Conservation (phyloP, 768 basidiomycete species). For the Sarcodon aspratus region DNA sequence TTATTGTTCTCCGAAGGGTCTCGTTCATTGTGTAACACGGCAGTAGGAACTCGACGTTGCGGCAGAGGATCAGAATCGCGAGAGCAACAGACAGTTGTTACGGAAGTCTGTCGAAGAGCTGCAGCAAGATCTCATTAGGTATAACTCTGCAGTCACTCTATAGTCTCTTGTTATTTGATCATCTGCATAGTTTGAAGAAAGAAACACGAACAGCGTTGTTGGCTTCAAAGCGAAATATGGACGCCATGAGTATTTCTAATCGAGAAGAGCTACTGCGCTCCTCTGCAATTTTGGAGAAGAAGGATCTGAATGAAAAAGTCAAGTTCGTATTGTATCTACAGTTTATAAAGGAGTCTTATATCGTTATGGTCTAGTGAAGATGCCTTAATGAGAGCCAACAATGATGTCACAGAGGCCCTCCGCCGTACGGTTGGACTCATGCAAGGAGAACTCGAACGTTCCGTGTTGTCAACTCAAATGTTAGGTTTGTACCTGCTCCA, state of each 20-base stretch:
- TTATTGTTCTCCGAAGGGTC: slow-evolving; percentile 5
- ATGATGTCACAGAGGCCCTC: slow-evolving; percentile 81
- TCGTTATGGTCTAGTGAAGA: slow-evolving; percentile 46
- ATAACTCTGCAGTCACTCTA: neutral
- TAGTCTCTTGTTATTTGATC: neutral
- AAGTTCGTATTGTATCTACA: slow-evolving; percentile 23
- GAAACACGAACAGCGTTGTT: slow-evolving; percentile 62
- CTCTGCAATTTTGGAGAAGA: slow-evolving; percentile 37
- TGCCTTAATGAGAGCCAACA: slow-evolving; percentile 77
- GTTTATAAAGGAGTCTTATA: neutral
- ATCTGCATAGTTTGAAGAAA: slow-evolving; percentile 35
- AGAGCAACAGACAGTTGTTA: slow-evolving; percentile 37
- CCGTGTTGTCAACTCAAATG: slow-evolving; percentile 76
- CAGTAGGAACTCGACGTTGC: slow-evolving; percentile 53
- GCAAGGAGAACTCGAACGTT: slow-evolving; percentile 88
- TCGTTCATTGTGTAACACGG: neutral
- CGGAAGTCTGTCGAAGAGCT: slow-evolving; percentile 38
- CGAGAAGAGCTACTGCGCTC: slow-evolving; percentile 61
- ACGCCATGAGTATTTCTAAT: slow-evolving; percentile 42
- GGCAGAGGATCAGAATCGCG: slow-evolving; percentile 62
- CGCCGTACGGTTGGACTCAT: slow-evolving; percentile 77
- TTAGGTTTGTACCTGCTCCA: slow-evolving; percentile 39
- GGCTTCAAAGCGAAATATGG: slow-evolving; percentile 62
- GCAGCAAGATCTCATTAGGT: slow-evolving; percentile 39
- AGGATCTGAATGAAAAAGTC: slow-evolving; percentile 41